These are phyloP conservation scores for Byssothecium circinans DNA, from an alignment of 2,329 filamentous ascomycete genomes.

Conservation along the genomic window DNA sequence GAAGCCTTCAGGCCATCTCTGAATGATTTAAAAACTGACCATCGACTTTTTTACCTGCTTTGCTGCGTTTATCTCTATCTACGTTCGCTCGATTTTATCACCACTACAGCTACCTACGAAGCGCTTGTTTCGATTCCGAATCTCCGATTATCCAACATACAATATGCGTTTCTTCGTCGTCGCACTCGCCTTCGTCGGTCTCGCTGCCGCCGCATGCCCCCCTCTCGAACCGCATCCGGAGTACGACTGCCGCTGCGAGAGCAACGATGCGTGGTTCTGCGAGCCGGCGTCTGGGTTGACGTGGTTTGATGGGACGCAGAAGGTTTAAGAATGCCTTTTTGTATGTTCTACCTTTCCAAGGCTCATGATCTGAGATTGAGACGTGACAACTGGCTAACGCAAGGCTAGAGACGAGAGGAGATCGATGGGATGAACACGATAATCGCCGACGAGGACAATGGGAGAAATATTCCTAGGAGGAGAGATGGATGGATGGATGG, in stretches of 20 bases:
- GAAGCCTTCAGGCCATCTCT: background rate
- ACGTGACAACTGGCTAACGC: no score
- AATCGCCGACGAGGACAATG: no score
- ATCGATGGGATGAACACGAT: no score
- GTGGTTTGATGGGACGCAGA: background rate
- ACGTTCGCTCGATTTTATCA: background rate
- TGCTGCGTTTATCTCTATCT: background rate
- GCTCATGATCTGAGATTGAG: no score
- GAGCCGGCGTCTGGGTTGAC: background rate
- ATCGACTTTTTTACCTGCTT: background rate
- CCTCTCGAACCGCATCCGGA: background rate
- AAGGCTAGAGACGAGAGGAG: no score
- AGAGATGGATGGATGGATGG: no score
- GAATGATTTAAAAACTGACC: no score
- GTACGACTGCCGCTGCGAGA: background rate
- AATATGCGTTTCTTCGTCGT: conserved; percentile 1
- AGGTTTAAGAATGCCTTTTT: background rate
- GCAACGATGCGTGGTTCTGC: background rate
- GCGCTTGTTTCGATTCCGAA: no score
- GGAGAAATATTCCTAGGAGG: no score
- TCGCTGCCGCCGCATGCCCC: background rate
- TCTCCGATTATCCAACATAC: background rate
- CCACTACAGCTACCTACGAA: no score
- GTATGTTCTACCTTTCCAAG: no score
- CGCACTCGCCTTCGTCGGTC: background rate